Base-by-base conservation (phyloP, 2,329 filamentous ascomycete species). In the Chaetomiaceae sp. region DNA sequence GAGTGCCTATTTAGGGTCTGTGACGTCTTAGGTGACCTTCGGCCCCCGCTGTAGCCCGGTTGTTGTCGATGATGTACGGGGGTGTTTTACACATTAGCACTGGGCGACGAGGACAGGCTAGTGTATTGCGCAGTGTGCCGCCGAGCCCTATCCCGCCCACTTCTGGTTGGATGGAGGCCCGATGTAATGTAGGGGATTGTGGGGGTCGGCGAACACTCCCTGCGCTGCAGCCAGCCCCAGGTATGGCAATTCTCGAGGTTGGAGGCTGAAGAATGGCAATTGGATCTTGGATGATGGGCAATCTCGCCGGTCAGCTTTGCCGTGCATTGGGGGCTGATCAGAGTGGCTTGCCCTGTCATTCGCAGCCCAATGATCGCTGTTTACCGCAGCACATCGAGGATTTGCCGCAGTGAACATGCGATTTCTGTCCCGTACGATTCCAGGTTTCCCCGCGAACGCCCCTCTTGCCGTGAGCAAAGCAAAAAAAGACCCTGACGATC, bases 401-500 rank as follows among this genome's bases (percentile, higher is more conserved):
- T 3, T 44, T 25, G 41, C 40, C 32, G 32, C 25, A 18, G 32
- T 16, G 5, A 37, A 18, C n/a, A 44, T 43, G 23, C 38, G 18
- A 43, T n/a, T 21, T 1, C 16, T 45, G 16, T 20, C 20, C 30
- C 25, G 27, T 13, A 23, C 3, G 10, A 21, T 32, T 51, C 42
- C 16, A 23, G 7, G 10, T 30, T 32, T 51, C 42, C 42, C 41
- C 34, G 18, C 41, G 33, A 23, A 20, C 33, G 25, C 36, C 18
- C 37, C 21, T 30, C 48, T 33, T 25, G 40, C 14, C 27, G 48
- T 44, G 48, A 23, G 16, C 13, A 13, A 8, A 32, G 9, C n/a
- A n/a, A n/a, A 53, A 25, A 23, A 53, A 30, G 54, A 56, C 54
- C 54, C 54, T 56, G 54, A 56, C 38, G 54, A 56, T 56, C 54